Evolutionary conservation across 2,329 filamentous ascomycete genomes (phyloP).

Genomic region (Fusarium pininemorale): DNA sequence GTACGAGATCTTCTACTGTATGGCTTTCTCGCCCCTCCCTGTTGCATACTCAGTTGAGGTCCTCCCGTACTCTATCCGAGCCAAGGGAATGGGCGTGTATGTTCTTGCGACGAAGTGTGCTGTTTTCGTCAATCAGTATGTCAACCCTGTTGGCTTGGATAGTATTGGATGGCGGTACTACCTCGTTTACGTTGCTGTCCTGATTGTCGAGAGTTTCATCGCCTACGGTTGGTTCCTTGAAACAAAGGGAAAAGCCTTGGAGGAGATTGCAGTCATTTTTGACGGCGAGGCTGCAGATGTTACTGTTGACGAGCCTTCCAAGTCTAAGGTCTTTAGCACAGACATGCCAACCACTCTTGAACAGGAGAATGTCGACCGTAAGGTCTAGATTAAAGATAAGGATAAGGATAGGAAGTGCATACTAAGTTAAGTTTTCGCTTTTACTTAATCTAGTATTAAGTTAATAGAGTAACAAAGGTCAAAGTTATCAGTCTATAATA

Average conservation of each 20-base stretch:
- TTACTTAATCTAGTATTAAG: too few species aligned
- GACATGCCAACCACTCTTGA: neutral
- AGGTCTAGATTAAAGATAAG: neutral
- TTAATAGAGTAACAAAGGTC: too few species aligned
- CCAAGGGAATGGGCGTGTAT: constrained; percentile 56
- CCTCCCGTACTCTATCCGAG: constrained; percentile 61
- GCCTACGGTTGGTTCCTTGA: constrained; percentile 56
- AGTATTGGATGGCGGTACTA: constrained; percentile 64
- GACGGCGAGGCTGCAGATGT: constrained; percentile 16
- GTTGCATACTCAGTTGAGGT: constrained; percentile 61
- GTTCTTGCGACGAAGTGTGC: constrained; percentile 43
- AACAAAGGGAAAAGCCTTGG: constrained; percentile 58
- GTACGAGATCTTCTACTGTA: constrained; percentile 59
- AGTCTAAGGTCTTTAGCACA: neutral
- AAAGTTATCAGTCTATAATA: too few species aligned
- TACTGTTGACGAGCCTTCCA: neutral
- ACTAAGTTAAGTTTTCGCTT: too few species aligned
- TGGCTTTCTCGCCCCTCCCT: constrained; percentile 63
- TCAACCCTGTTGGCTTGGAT: constrained; percentile 62
- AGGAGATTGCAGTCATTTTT: constrained; percentile 68
- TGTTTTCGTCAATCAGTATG: constrained; percentile 48
- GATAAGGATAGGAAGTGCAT: too few species aligned
- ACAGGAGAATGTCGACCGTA: constrained; percentile 1
- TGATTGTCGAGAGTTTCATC: constrained; percentile 59
- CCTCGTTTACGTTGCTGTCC: constrained; percentile 62